Conservation (phyloP, 2,329 filamentous ascomycete genomes). For the Bisporella sp. region DNA sequence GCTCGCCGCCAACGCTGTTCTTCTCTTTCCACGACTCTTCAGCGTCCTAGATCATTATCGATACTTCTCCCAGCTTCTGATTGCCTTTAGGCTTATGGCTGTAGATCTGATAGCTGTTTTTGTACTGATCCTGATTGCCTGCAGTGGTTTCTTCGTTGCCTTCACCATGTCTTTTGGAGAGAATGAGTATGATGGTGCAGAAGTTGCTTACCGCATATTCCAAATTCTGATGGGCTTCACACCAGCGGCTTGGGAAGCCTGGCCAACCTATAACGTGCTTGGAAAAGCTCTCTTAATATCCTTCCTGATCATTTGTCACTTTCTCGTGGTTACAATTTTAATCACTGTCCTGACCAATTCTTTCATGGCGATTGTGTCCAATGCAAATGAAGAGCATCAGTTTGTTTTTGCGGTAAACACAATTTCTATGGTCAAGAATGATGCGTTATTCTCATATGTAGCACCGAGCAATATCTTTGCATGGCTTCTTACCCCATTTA, state of each 20-base stretch:
- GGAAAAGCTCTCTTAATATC: constrained; percentile 70
- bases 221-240: constrained; percentile 96
- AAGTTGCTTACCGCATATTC: constrained; percentile 85
- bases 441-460: constrained; percentile 89
- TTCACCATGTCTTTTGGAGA: constrained; percentile 76
- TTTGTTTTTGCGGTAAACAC: constrained; percentile 96
- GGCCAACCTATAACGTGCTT: constrained; percentile 67
- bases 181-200: constrained; percentile 60
- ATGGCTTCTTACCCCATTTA: constrained; percentile 78
- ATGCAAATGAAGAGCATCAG: constrained; percentile 86
- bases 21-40: constrained; percentile 86
- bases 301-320: constrained; percentile 92
- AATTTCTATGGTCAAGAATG: constrained; percentile 98
- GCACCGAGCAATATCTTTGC: constrained; percentile 87
- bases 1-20: constrained; percentile 82
- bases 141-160: constrained; percentile 92
- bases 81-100: constrained; percentile 91
- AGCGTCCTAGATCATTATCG: constrained; percentile 91
- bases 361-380: constrained; percentile 91
- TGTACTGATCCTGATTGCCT: constrained; percentile 76
- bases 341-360: constrained; percentile 96
- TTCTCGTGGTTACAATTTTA: constrained; percentile 87
- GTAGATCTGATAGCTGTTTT: constrained; percentile 82
- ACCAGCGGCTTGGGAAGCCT: constrained; percentile 86
- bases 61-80: constrained; percentile 91